Conservation (phyloP, 139 green algal species). For the Chlorella sp. region DNA sequence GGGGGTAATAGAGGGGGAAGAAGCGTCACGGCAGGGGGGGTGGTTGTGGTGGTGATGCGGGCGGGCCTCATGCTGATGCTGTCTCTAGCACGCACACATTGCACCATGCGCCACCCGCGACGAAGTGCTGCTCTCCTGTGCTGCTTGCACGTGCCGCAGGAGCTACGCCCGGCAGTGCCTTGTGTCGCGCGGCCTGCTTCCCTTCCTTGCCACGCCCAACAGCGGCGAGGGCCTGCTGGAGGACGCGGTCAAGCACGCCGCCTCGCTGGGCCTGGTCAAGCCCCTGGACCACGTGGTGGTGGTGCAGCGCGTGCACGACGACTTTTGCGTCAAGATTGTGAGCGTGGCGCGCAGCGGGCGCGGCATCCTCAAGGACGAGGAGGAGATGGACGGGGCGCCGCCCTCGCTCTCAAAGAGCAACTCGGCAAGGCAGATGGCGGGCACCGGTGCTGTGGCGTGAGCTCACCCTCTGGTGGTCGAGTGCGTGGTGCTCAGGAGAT, state of each 20-base stretch:
- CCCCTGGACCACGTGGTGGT: constrained; percentile 64
- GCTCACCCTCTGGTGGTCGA: no score
- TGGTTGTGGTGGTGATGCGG: no score
- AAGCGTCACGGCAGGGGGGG: no score
- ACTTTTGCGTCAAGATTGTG: constrained; percentile 44
- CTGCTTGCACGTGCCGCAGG: no score
- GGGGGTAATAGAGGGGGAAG: no score
- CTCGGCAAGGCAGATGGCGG: constrained; percentile 2
- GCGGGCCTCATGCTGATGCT: no score
- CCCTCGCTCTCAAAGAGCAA: background rate
- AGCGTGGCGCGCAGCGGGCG: background rate
- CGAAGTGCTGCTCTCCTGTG: no score
- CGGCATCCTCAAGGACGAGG: constrained; percentile 4
- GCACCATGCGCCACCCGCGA: no score
- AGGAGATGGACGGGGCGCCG: no score
- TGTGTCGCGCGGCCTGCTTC: constrained; percentile 69
- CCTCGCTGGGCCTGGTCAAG: constrained; percentile 48
- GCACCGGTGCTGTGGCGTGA: no score
- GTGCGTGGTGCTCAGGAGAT: no score
- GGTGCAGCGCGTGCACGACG: constrained; percentile 42
- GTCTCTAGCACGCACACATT: no score
- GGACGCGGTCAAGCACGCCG: background rate
- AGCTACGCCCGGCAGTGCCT: constrained; percentile 67
- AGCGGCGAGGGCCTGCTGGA: constrained; percentile 31
- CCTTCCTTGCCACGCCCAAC: constrained; percentile 72